Percentiles rank a stretch among this genome's conserved stretches.
Conservation (phyloP, 2,329 filamentous ascomycete species). For the Sporothrix mexicana region DNA sequence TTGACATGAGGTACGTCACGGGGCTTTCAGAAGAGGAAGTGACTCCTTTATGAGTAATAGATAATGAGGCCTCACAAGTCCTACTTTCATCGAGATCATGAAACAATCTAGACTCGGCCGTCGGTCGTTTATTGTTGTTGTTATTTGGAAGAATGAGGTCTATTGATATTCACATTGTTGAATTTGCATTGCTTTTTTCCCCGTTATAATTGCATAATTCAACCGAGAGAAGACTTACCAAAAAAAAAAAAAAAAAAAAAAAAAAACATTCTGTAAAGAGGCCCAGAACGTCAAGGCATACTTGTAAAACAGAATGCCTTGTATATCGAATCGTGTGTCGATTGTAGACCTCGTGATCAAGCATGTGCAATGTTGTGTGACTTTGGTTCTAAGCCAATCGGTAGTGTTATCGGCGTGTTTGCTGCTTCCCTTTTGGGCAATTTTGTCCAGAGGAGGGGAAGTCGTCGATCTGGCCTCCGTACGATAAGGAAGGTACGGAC, state of each 20-base stretch:
- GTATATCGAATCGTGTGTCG: background rate
- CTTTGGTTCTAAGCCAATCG: background rate
- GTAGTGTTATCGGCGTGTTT: background rate
- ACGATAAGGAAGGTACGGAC: background rate
- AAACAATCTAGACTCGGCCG: background rate
- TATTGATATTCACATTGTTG: too few species aligned
- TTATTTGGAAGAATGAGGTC: too few species aligned
- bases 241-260: too few species aligned
- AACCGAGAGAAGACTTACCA: too few species aligned
- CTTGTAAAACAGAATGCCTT: background rate
- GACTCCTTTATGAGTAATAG: conserved; percentile 11
- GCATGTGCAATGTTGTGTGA: conserved; percentile 13
- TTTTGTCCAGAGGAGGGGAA: background rate
- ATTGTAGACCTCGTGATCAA: conserved; percentile 15
- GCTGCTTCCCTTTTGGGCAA: background rate
- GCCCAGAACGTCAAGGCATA: background rate
- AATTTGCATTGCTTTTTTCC: too few species aligned
- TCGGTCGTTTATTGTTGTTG: too few species aligned
- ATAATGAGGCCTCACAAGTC: background rate
- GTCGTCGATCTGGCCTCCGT: too few species aligned
- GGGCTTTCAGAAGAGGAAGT: background rate
- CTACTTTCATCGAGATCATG: background rate
- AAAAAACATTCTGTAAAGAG: background rate
- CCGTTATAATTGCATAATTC: too few species aligned
- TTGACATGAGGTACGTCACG: background rate